A percentile compares a stretch with the other conserved stretches of the same genome.
These are phyloP conservation scores for Candida tallmaniae DNA, from an alignment of 805 yeast genomes.

Conservation along the genomic window DNA sequence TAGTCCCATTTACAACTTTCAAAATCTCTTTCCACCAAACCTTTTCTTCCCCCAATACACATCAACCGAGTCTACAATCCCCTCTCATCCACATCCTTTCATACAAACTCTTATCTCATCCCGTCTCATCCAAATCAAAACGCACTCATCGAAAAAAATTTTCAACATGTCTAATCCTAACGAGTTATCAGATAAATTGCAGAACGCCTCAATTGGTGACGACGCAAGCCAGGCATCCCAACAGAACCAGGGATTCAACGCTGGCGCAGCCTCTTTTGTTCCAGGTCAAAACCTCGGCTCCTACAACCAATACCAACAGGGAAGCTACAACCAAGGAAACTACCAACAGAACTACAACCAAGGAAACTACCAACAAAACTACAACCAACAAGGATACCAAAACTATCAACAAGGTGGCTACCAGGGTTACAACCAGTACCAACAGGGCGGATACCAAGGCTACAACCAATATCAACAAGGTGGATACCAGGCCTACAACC, in stretches of 20 bases:
- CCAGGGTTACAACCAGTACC: constrained; percentile 12
- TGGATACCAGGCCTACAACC: constrained; percentile 11
- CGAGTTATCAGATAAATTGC: constrained; percentile 41
- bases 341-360: constrained; percentile 3
- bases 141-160: too few species aligned
- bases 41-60: too few species aligned
- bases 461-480: constrained; percentile 14
- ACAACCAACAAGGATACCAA: constrained; percentile 10
- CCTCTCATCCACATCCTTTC: too few species aligned
- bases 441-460: constrained; percentile 20
- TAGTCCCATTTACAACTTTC: too few species aligned
- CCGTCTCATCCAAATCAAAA: too few species aligned
- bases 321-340: constrained; percentile 7
- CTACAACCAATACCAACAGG: constrained; percentile 11
- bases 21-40: too few species aligned
- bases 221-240: constrained; percentile 7
- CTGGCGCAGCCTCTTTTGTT: constrained; percentile 48
- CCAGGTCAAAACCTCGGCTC: constrained; percentile 31
- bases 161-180: constrained; percentile 24
- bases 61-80: too few species aligned
- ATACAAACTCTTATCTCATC: too few species aligned
- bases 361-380: constrained; percentile 12
- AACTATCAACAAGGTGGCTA: constrained; percentile 1
- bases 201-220: constrained; percentile 35
- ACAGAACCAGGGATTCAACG: constrained; percentile 40